Evolutionary conservation across 2,329 filamentous ascomycete genomes (phyloP), one percentile per base, ranked within the genome.

Genomic region (Penicillium sp.): DNA sequence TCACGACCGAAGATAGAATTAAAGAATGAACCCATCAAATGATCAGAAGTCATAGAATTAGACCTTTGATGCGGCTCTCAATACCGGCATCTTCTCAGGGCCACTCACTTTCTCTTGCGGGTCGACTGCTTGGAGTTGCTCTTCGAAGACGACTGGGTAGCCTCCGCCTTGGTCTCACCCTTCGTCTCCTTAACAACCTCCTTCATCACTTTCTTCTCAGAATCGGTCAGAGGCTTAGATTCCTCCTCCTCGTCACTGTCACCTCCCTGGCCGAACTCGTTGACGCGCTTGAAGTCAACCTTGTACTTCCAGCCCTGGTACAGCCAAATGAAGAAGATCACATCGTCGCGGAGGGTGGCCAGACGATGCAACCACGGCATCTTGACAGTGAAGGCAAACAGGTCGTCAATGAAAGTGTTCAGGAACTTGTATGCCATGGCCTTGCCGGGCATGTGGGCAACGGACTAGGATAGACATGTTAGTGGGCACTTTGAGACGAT

Each of bases 351-450:
- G 58, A 99, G 82, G 0, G 94, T 97, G 0, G 94, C 91, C 44
- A 99, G 80, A 13, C 94, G 85, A 74, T 99, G 94, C 45, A 99
- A 80, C 56, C 92, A 85, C 0, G 94, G 94, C 94, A 99, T 99
- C 78, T 97, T 97, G 79, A 99, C 97, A 32, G 94, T 99, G 68
- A 97, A 99, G 2, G 94, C 94, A 68, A 99, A 99, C 26, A 99
- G 80, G 69, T 99, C 94, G 74, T 99, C 94, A 71, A 99, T 97
- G 72, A 99, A 99, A 4, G 94, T 97, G 78, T 97, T 97, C 60
- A 97, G 79, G 76, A 96, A 96, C 78, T 97, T 97, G 83, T 97
- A 97, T 72, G 87, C 93, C 91, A 99, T 94, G 41, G 94, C 91
- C 77, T 91, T 93, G 61, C 83, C 90, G 1, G 94, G 92, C 93